Evolutionary conservation across 225 moss, liverwort and hornwort genomes (phyloP), one percentile per base, ranked within the genome.

Genomic region (Bryum argenteum): DNA sequence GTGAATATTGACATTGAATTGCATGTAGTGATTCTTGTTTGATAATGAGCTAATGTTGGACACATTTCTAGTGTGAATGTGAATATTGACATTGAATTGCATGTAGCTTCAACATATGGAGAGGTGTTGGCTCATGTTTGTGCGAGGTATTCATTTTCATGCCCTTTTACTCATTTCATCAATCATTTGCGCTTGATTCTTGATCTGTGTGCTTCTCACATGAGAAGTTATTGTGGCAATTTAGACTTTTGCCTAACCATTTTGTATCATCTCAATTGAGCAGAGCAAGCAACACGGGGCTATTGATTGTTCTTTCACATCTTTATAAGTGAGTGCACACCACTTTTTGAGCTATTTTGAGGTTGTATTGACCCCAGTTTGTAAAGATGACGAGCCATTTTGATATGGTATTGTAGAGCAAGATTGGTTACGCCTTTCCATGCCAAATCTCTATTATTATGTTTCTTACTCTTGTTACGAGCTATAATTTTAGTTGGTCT

Each of bases 221-320:
- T 33, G 33, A 33, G 28, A 28, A 28, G 28, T 28, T 28, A 28
- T 5, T 28, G 28, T 28, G 5, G 33, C 33, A 33, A 6, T 33
- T 33, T 33, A 33, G 7, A 4, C 33, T 33, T 6, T 33, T 33
- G 33, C 33, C 33, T 33, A 6, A 33, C 33, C 33, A 33, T 33
- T 63, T 67, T 37, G 4, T 52, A 37, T 23, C 4, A 16, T 51
- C 72, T 21, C 37, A 28, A 71, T 48, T 81, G 63, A 26, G 23
- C 85, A 85, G 85, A 69, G 76, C 66, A 72, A 81, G 85, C 76
- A 81, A 67, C 43, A 79, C 81, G 19, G 85, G 76, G 57, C 66
- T 79, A 17, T 41, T 81, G 72, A 56, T 81, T 48, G 58, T 85
- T 66, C 81, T 78, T 20, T 81, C 85, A 43, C 78, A 85, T 61